Percentiles rank a stretch among this genome's conserved stretches.
These are phyloP conservation scores for Coemansia guatemalensis DNA, from an alignment of 192 early-diverging fungal genomes.

Conservation along the genomic window DNA sequence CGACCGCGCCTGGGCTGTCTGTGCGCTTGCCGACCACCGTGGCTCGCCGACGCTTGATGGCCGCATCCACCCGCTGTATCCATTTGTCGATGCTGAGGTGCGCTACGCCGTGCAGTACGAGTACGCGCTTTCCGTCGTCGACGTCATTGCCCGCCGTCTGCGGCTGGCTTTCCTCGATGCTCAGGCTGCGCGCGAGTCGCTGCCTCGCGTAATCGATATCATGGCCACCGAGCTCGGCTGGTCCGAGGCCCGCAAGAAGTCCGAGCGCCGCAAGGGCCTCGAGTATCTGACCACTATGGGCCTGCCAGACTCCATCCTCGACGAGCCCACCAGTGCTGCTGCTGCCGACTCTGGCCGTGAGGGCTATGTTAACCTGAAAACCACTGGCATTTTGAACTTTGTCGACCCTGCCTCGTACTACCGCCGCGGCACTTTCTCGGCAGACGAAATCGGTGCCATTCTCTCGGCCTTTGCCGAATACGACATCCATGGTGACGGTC, in stretches of 20 bases:
- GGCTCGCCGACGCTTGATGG: constrained; percentile 75
- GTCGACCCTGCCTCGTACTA: constrained; percentile 55
- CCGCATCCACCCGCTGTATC: constrained; percentile 77
- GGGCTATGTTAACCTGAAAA: constrained; percentile 26
- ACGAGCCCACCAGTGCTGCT: constrained; percentile 15
- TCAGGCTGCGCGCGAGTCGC: constrained; percentile 80
- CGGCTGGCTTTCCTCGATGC: constrained; percentile 94
- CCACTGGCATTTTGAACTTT: constrained; percentile 34
- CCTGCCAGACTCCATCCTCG: constrained; percentile 59
- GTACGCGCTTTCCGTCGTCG: constrained; percentile 91
- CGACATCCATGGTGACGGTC: constrained; percentile 45
- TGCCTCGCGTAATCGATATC: constrained; percentile 87
- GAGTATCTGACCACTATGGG: constrained; percentile 91
- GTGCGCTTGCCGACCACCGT: constrained; percentile 73
- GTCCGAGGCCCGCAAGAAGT: constrained; percentile 61
- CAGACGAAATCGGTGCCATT: constrained; percentile 55
- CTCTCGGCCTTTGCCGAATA: constrained; percentile 52
- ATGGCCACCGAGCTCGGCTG: constrained; percentile 89
- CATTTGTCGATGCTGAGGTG: constrained; percentile 93
- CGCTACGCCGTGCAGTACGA: constrained; percentile 89
- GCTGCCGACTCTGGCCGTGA: constrained; percentile 6
- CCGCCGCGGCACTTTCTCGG: constrained; percentile 52
- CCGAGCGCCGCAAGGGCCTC: constrained; percentile 70
- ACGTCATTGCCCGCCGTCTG: constrained; percentile 89
- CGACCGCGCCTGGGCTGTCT: constrained; percentile 93